phyloP scores from a whole-genome alignment of 2,329 filamentous ascomycete genomes.

The Trichoderma sp. region DNA sequence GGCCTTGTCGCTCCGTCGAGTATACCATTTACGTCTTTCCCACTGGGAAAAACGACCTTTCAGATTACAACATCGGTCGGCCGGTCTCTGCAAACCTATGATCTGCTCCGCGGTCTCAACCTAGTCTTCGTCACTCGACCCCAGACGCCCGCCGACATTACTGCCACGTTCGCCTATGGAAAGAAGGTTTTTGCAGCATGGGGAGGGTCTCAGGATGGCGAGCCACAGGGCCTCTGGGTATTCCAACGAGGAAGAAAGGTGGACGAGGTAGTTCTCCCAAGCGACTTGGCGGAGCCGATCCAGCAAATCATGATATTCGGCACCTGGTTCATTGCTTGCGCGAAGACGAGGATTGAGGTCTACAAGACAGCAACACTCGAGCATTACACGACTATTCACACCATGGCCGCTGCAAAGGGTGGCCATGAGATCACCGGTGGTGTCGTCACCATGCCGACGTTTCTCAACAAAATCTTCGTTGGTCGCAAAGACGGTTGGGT shows the following conservation, averaged over 20 bases:
- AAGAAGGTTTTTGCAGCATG: conserved; percentile 87
- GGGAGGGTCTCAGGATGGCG: conserved; percentile 61
- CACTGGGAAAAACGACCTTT: conserved; percentile 90
- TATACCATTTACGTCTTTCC: conserved; percentile 86
- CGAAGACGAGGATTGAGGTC: conserved; percentile 75
- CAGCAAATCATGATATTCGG: conserved; percentile 81
- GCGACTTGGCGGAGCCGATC: conserved; percentile 69
- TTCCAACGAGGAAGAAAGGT: conserved; percentile 89
- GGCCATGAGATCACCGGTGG: conserved; percentile 74
- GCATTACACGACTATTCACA: conserved; percentile 84
- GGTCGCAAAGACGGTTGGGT: conserved; percentile 85
- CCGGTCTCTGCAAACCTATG: conserved; percentile 90
- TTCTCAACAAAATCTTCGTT: conserved; percentile 92
- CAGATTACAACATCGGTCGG: conserved; percentile 97
- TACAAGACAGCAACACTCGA: conserved; percentile 85
- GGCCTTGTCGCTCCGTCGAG: conserved; percentile 88
- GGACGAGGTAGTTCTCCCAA: conserved; percentile 70
- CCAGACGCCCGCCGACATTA: conserved; percentile 83
- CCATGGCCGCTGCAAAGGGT: conserved; percentile 57
- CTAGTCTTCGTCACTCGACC: conserved; percentile 92
- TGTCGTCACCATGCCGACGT: conserved; percentile 88
- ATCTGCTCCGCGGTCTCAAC: conserved; percentile 84
- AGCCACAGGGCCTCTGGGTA: conserved; percentile 76
- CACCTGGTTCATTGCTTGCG: conserved; percentile 85
- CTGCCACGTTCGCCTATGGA: conserved; percentile 85